Conservation (phyloP, 2,329 filamentous ascomycete genomes). For the Xylaria sp. region DNA sequence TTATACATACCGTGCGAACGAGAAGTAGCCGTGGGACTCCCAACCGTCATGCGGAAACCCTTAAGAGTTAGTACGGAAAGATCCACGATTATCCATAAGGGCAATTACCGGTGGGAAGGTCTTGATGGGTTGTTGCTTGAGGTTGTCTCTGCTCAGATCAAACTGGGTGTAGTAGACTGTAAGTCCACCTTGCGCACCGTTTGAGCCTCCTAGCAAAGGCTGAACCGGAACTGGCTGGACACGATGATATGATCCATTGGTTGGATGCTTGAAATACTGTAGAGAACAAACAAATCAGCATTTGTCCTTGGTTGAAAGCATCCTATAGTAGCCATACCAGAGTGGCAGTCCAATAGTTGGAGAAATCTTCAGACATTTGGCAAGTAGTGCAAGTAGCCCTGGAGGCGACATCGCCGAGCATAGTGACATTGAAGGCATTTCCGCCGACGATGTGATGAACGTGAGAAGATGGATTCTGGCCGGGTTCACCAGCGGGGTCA, state of each 20-base stretch:
- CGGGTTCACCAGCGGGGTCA: slow-evolving; percentile 28
- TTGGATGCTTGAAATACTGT: slow-evolving; percentile 34
- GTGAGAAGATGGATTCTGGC: slow-evolving; percentile 23
- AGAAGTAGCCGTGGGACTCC: slow-evolving; percentile 35
- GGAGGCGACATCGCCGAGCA: slow-evolving; percentile 22
- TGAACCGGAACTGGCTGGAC: slow-evolving; percentile 31
- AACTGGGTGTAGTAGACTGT: slow-evolving; percentile 39
- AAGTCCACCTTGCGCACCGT: slow-evolving; percentile 35
- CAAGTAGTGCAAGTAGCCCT: slow-evolving; percentile 36
- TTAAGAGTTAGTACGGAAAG: slow-evolving; percentile 6
- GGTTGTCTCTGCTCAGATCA: slow-evolving; percentile 32
- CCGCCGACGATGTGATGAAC: slow-evolving; percentile 31
- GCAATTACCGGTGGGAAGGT: slow-evolving; percentile 47
- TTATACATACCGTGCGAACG: too few relatives aligned
- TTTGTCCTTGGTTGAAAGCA: too few relatives aligned
- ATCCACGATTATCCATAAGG: too few relatives aligned
- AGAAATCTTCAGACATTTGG: slow-evolving; percentile 36
- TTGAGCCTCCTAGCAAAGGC: slow-evolving; percentile 32
- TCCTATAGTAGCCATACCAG: background rate
- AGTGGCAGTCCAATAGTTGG: slow-evolving; percentile 32
- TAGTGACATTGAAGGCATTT: slow-evolving; percentile 29
- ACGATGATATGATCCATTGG: slow-evolving; percentile 38
- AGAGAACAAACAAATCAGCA: background rate
- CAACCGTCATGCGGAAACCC: slow-evolving; percentile 52
- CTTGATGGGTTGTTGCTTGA: slow-evolving; percentile 44